Evolutionary conservation across 768 basidiomycete species (phyloP), one percentile per base, ranked within the genome.

Genomic region (Lentinula lateritia): DNA sequence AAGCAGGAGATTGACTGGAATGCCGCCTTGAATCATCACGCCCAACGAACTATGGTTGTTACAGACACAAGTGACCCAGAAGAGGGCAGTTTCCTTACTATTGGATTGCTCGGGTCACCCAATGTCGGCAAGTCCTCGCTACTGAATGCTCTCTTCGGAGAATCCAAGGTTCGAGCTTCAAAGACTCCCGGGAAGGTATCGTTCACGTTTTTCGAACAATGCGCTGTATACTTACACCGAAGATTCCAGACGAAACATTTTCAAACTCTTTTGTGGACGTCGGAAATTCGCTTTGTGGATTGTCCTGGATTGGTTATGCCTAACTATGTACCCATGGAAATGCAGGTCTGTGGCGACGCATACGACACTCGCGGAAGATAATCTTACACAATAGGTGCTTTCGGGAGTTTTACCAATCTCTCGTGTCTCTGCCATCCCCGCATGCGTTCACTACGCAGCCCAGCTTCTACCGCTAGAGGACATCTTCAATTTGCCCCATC

Each of bases 271-370:
- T 96, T 89, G 72, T 92, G 89, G 88, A 93, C 92, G 28, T 74
- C 81, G 1, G 86, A 93, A 63, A 83, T 98, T 63, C 89, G 93
- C 50, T 81, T 98, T 8, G 93, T 94, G 41, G 96, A 98, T 73
- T 98, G 96, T 68, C 96, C 96, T 0, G 96, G 96, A 9, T 83
- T 98, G 15, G 93, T 98, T 2, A 87, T 96, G 79, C 96, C 96
- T 8, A 89, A 86, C 63, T 80, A 81, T 66, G 83, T 89, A 5
- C 90, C 87, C 8, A 86, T 93, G 85, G 92, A 94, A 71, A 82
- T 87, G 69, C 93, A 95, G 76, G 90, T 87, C 65, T 18, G 71
- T 66, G 28, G 16, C 39, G 35, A 3, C 12, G 52, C 67, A 60
- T 13, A 13, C 13, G 16, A 36, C 7, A n/a, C 45, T 34, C 56